Conservation (phyloP, 306 rosid species). For the Trifolium dubium region DNA sequence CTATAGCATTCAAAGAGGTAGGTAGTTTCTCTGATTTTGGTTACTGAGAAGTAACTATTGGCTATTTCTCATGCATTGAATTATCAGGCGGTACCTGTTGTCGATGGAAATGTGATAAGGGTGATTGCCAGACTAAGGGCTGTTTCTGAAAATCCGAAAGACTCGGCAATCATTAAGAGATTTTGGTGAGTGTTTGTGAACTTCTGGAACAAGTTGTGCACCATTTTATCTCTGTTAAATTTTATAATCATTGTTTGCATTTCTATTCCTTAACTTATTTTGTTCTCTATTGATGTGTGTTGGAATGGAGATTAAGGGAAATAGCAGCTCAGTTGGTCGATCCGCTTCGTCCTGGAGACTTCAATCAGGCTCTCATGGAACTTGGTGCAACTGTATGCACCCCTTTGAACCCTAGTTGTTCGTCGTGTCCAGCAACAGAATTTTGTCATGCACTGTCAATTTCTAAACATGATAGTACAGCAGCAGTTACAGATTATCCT, state of each 20-base stretch:
- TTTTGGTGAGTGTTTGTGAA: slow-evolving; percentile 72
- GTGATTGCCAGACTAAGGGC: slow-evolving; percentile 86
- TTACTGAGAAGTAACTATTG: slow-evolving; percentile 27
- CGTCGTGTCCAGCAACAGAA: slow-evolving; percentile 74
- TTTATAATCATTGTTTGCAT: not conserved
- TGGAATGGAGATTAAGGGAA: slow-evolving; percentile 66
- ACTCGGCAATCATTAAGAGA: slow-evolving; percentile 61
- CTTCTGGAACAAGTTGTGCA: slow-evolving; percentile 31
- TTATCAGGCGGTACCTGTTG: slow-evolving; percentile 87
- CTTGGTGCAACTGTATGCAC: slow-evolving; percentile 94
- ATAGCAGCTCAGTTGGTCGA: slow-evolving; percentile 87
- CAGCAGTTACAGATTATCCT: slow-evolving; percentile 81
- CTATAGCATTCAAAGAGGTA: slow-evolving; percentile 89
- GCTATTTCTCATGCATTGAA: slow-evolving; percentile 40
- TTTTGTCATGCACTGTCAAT: slow-evolving; percentile 69
- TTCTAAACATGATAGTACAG: slow-evolving; percentile 56
- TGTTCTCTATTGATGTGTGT: slow-evolving; percentile 31
- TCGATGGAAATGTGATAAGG: slow-evolving; percentile 94
- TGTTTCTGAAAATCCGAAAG: slow-evolving; percentile 77
- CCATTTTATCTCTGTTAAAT: not conserved
- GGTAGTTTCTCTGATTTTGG: slow-evolving; percentile 41
- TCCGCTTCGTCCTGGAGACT: slow-evolving; percentile 80
- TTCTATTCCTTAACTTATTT: slow-evolving; percentile 32
- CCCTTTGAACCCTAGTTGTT: slow-evolving; percentile 73
- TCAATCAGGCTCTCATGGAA: slow-evolving; percentile 97